Base-by-base conservation (phyloP, 78 protist genomes). In the Dictyostelium firmibasis region DNA sequence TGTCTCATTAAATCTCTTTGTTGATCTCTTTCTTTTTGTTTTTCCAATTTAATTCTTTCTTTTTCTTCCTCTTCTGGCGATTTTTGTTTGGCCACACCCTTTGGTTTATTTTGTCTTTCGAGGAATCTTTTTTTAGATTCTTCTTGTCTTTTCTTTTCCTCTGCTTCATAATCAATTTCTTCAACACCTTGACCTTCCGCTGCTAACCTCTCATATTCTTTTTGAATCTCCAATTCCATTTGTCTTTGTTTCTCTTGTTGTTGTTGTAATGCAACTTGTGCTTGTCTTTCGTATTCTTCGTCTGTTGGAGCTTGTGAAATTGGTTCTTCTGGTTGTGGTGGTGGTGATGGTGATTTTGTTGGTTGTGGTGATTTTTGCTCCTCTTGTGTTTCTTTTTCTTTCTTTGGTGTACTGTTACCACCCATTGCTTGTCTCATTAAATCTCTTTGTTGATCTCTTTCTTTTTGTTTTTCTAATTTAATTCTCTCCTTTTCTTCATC, bases 1-100 rank as follows among this genome's bases (percentile, higher is more conserved):
- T 86, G 83, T 75, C 62, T 86, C 92, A 86, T 86, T 57, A 33
- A 29, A 29, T 41, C 92, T 16, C 92, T 44, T 53, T 86, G 83
- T 13, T 43, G 70, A 86, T 86, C 92, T 35, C 92, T 13, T 86
- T 86, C 84, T 81, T 86, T 86, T 76, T 86, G 92, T 35, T 86
- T 86, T 13, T 72, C 75, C 25, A 86, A 50, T 57, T 25, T 53
- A 13, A 72, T 29, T 76, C 76, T 72, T 14, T 72, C 92, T 13
- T 86, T 57, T 57, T 86, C 91, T 25, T 70, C 70, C 11, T 70
- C 91, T 27, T 84, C 85, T 38, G 81, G 67, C 43, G 85, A 5
- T 77, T 50, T 86, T 76, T n/a, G 75, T 81, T 33, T 27, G 13
- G 86, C 41, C 8, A 69, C 36, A 14, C 13, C 4, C 20, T 81